Base-by-base conservation (phyloP, 1,284 basidiomycete species). In the Puccinia novopanici region DNA sequence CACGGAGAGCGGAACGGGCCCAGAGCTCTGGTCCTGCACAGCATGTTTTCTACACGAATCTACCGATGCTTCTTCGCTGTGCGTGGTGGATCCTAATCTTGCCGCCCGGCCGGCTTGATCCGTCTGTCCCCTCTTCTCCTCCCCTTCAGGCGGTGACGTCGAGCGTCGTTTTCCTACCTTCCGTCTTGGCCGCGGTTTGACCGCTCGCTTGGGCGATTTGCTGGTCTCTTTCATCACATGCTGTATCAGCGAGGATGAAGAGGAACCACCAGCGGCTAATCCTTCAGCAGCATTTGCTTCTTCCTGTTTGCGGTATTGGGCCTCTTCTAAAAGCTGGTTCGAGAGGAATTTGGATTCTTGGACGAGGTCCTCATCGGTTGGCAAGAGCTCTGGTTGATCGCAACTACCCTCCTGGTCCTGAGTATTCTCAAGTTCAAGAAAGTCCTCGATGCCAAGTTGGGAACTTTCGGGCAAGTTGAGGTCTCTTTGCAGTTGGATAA, bases 401-500 rank as follows among this genome's bases (percentile, higher is more conserved):
- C 27, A 48, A 57, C 54, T 40, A 30, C 59, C 42, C 30, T 76
- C 59, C n/a, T 52, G 50, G 12, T 52, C 50, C 19, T 52, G 50
- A 40, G 9, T 5, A 40, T 17, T 37, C 27, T 77, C 61, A 12
- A 77, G 67, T 40, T 77, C 63, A 6, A 77, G 22, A 17, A 77
- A 52, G 30, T 68, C 52, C n/a, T 77, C 75, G 63, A 77, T 67
- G 34, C 48, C 55, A 24, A 77, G 59, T 13, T 67, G 42, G 12
- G n/a, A 54, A 65, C 30, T 37, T 55, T 68, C 61, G 9, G 63
- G 50, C 22, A 77, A 6, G 3, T 50, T 30, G n/a, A 54, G 37
- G 50, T 67, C 63, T 54, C 75, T 34, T 27, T 77, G 75, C 0
- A 77, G 40, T 68, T 67, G 65, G 22, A 77, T 77, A 27, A 77